A percentile compares a stretch with the other conserved stretches of the same genome.
Evolutionary conservation across 2,329 filamentous ascomycete species (phyloP).

Genomic region (Alternaria atra): DNA sequence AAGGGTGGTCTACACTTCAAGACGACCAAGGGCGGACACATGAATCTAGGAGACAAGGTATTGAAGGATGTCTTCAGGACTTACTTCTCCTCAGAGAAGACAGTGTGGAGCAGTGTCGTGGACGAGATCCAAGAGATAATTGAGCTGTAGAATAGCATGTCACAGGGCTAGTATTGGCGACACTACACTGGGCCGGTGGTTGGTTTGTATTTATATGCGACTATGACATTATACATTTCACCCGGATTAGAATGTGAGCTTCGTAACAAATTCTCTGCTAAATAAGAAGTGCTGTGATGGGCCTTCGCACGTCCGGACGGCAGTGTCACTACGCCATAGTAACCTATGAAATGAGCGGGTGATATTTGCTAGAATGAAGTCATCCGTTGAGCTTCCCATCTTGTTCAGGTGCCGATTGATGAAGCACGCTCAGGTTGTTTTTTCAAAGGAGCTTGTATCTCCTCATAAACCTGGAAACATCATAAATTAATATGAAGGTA

Average conservation of each 20-base stretch:
- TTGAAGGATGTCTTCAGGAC: conserved; percentile 72
- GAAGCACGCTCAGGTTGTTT: background rate
- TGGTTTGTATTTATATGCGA: background rate
- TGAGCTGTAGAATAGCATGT: conserved; percentile 33
- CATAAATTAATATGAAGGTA: too few relatives aligned
- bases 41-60: conserved; percentile 75
- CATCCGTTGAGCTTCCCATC: background rate
- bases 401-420: background rate
- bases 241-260: background rate
- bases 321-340: background rate
- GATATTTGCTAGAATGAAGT: background rate
- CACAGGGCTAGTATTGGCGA: background rate
- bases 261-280: background rate
- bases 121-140: conserved; percentile 33
- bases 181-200: background rate
- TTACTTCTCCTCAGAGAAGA: conserved; percentile 65
- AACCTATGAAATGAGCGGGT: background rate
- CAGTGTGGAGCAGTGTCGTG: conserved; percentile 13
- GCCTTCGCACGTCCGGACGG: background rate
- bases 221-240: too few relatives aligned
- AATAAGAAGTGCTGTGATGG: background rate
- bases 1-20: conserved; percentile 81
- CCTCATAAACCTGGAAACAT: too few relatives aligned
- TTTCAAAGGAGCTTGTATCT: too few relatives aligned
- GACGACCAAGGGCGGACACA: conserved; percentile 79